Evolutionary conservation across 306 rosid species (phyloP).

Genomic region (Cicer bijugum): DNA sequence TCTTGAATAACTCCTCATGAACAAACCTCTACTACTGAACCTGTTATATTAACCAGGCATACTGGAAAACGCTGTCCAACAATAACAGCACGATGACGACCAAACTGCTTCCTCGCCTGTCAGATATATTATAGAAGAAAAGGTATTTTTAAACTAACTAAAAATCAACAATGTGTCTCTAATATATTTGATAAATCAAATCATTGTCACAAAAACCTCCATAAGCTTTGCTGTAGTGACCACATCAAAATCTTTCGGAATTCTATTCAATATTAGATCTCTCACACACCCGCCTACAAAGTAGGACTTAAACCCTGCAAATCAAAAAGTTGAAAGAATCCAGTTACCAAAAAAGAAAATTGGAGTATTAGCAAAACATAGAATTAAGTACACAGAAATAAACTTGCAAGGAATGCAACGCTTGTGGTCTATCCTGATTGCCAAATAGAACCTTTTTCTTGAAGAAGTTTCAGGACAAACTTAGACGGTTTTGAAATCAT

Average conservation of each 20-base stretch:
- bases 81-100: conserved; percentile 51
- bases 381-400: background rate
- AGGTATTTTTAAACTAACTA: background rate
- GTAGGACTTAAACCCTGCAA: conserved; percentile 83
- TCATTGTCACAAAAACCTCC: conserved; percentile 56
- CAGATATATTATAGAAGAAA: conserved; percentile 28
- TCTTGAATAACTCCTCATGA: conserved; percentile 27
- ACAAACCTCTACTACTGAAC: conserved; percentile 71
- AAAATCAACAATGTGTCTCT: conserved; percentile 17
- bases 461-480: conserved; percentile 47
- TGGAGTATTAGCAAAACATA: background rate
- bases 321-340: conserved; percentile 28
- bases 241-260: conserved; percentile 91
- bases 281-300: conserved; percentile 98
- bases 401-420: conserved; percentile 29
- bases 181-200: conserved; percentile 32
- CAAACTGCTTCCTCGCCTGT: conserved; percentile 63
- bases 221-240: conserved; percentile 78
- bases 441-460: conserved; percentile 35
- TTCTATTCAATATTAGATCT: conserved; percentile 73
- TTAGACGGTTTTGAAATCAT: conserved; percentile 46
- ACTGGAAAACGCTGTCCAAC: conserved; percentile 87
- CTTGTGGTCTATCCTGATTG: conserved; percentile 18
- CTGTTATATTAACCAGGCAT: conserved; percentile 68
- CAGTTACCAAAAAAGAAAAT: conserved; percentile 27